phyloP scores from a whole-genome alignment of 306 rosid species.

The Prunus mongolica region DNA sequence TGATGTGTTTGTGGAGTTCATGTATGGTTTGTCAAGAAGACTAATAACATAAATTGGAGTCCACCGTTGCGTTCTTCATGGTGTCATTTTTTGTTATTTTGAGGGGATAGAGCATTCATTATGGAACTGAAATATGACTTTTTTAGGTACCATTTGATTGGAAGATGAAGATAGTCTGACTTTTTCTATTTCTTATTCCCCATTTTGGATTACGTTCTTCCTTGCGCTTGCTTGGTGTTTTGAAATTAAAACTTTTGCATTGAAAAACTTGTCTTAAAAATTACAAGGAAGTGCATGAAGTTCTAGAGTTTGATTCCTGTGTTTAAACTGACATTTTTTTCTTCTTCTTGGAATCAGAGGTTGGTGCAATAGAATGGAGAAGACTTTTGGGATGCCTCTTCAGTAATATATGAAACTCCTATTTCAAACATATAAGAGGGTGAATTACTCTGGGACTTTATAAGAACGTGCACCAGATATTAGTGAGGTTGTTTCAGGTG shows the following conservation, averaged over 20 bases:
- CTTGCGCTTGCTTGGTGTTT: not conserved
- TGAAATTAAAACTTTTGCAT: not conserved
- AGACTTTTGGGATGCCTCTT: constrained; percentile 3
- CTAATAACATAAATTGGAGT: no score
- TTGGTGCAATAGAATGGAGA: constrained; percentile 15
- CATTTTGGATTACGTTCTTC: not conserved
- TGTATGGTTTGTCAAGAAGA: not conserved
- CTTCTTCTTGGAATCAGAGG: constrained; percentile 10
- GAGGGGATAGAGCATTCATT: no score
- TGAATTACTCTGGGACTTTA: constrained; percentile 23
- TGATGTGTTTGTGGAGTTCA: not conserved
- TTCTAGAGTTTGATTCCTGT: not conserved
- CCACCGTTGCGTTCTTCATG: not conserved
- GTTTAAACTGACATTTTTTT: not conserved
- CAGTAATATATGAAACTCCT: not conserved
- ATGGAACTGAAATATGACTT: no score
- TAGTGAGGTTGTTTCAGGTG: constrained; percentile 47
- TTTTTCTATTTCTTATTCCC: not conserved
- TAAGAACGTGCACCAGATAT: constrained; percentile 19
- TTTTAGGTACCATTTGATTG: not conserved
- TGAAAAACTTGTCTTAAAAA: not conserved
- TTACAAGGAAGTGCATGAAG: not conserved
- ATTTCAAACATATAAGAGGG: not conserved
- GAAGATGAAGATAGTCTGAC: not conserved
- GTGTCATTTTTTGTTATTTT: not conserved